Base-by-base conservation (phyloP, 75 land plant species). In the Pinus taeda region DNA sequence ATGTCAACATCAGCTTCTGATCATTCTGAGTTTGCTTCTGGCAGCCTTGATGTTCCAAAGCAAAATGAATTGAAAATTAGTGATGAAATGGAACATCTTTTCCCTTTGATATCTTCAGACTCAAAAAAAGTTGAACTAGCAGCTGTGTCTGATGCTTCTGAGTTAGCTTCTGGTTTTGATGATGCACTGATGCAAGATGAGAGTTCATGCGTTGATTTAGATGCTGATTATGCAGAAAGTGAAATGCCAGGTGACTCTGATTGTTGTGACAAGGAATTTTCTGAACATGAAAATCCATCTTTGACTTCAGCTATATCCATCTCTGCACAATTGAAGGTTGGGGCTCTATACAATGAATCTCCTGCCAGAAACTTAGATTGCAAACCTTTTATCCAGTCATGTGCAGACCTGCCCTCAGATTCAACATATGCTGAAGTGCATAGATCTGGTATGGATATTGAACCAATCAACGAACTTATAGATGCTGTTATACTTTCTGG, bases 131-230 rank as follows among this genome's bases (percentile, higher is more conserved):
- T 39, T 42, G 71, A 69, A 69, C 42, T 42, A 8, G 24, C 33
- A 42, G 22, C 45, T 42, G 37, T 42, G n/a, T 69, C 72, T 69
- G 24, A 69, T 69, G 49, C 42, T 42, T 69, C 72, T 37, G 49
- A 69, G 55, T 69, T 69, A 42, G 72, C 72, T 69, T 69, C 55
- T 69, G 11, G 22, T 69, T 21, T 20, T 69, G 24, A 69, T 18
- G 21, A 42, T 69, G 55, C 55, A 49, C 55, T 49, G 55, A 21
- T 42, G 55, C 72, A 69, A 42, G 42, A n/a, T 69, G 72, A 69
- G 9, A n/a, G n/a, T 69, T 69, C 3, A 18, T 69, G 18, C n/a
- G 21, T 12, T 69, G 53, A 42, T 9, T n/a, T 69, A 9, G 21
- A 37, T 20, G 22, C 42, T 69, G 72, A 69, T 69, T 20, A 42